A percentile compares a stretch with the other conserved stretches of the same genome.
These are phyloP conservation scores for Clonostachys rosea DNA, from an alignment of 2,329 filamentous ascomycete genomes.

Conservation along the genomic window DNA sequence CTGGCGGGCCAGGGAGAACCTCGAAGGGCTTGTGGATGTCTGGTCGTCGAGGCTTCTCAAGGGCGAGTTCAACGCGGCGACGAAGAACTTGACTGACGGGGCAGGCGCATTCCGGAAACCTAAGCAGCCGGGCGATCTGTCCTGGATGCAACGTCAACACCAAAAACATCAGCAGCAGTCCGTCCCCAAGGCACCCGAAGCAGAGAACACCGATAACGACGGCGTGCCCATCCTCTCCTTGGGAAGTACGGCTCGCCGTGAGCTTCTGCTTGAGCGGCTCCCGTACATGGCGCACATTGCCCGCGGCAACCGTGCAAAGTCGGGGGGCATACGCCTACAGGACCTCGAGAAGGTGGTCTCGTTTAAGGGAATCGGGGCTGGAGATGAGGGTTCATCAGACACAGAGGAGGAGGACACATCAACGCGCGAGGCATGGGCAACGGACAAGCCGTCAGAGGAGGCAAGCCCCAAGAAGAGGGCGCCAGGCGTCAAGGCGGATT, in stretches of 20 bases:
- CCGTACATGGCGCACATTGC: slow-evolving; percentile 77
- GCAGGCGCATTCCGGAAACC: slow-evolving; percentile 44
- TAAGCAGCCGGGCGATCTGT: slow-evolving; percentile 16
- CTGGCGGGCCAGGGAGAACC: slow-evolving; percentile 79
- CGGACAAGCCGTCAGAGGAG: slow-evolving; percentile 55
- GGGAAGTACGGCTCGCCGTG: slow-evolving; percentile 62
- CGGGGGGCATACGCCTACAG: slow-evolving; percentile 32
- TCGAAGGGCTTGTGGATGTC: slow-evolving; percentile 67
- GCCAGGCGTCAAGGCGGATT: slow-evolving; percentile 26
- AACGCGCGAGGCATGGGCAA: slow-evolving; percentile 51
- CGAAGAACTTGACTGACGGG: slow-evolving; percentile 34
- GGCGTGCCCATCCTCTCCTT: slow-evolving; percentile 46
- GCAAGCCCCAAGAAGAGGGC: slow-evolving; percentile 41
- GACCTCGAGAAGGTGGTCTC: slow-evolving; percentile 66
- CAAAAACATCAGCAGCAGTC: slow-evolving; percentile 8
- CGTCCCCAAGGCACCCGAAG: slow-evolving; percentile 8
- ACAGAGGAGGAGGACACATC: slow-evolving; percentile 33
- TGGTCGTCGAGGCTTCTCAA: slow-evolving; percentile 60
- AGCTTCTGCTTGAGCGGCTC: slow-evolving; percentile 78
- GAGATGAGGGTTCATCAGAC: slow-evolving; percentile 37
- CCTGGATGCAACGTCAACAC: slow-evolving; percentile 27
- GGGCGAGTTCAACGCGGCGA: slow-evolving; percentile 36
- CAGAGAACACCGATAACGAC: slow-evolving; percentile 3
- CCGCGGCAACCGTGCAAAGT: slow-evolving; percentile 33
- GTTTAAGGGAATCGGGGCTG: slow-evolving; percentile 54